phyloP scores from a whole-genome alignment of 1,284 basidiomycete genomes.

The Malassezia japonica region DNA sequence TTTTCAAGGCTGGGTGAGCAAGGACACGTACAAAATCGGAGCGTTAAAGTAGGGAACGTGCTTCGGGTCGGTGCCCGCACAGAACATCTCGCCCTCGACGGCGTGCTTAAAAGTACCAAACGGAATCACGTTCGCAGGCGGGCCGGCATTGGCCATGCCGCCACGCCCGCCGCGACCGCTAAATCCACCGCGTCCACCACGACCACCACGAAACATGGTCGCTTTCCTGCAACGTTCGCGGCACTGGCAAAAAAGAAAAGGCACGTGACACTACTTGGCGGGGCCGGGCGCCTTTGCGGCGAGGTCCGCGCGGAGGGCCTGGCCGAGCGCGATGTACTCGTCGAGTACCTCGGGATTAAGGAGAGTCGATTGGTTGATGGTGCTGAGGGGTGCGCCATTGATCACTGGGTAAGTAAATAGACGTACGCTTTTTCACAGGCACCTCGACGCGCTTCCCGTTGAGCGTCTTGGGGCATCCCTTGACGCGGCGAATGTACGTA shows the following conservation, averaged over 20 bases:
- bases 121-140: slow-evolving; percentile 43
- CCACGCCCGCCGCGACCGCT: slow-evolving; percentile 35
- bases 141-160: slow-evolving; percentile 34
- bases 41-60: slow-evolving; percentile 94
- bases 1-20: slow-evolving; percentile 61
- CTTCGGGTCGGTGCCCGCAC: slow-evolving; percentile 62
- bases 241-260: slow-evolving; percentile 9
- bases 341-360: slow-evolving; percentile 65
- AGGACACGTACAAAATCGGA: slow-evolving; percentile 64
- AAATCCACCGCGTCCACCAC: slow-evolving; percentile 32
- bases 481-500: slow-evolving; percentile 59
- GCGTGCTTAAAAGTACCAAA: slow-evolving; percentile 55
- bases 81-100: slow-evolving; percentile 97
- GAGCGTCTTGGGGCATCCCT: slow-evolving; percentile 68
- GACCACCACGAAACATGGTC: slow-evolving; percentile 19
- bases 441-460: slow-evolving; percentile 80
- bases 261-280: slow-evolving; percentile 19
- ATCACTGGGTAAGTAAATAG: slow-evolving; percentile 54
- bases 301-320: slow-evolving; percentile 52
- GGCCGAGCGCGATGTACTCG: slow-evolving; percentile 59
- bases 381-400: slow-evolving; percentile 64
- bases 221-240: background rate
- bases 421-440: slow-evolving; percentile 60
- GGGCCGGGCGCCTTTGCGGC: slow-evolving; percentile 30
- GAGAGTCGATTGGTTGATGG: slow-evolving; percentile 66